Evolutionary conservation across 2,329 filamentous ascomycete genomes (phyloP).

Genomic region (Cordyceps tenuipes): DNA sequence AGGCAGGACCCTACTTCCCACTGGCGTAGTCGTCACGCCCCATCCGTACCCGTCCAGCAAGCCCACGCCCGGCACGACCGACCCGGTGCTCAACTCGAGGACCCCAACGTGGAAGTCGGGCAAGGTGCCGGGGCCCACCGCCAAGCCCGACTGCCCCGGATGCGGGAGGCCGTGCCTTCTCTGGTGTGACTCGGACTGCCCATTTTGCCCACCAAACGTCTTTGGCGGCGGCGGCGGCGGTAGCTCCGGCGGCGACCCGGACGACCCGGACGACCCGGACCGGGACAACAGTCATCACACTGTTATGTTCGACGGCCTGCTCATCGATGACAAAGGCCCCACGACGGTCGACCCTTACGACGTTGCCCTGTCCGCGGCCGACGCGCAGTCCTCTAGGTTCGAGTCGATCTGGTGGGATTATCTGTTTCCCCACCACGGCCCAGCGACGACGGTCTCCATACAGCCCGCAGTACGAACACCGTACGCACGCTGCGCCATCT

Average conservation of each 20-base stretch:
- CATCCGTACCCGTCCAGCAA: constrained; percentile 3
- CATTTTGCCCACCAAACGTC: constrained; percentile 6
- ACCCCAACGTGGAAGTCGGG: constrained; percentile 2
- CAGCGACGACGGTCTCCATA: background rate
- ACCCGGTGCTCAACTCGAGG: constrained; percentile 5
- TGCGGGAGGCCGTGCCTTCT: constrained; percentile 2
- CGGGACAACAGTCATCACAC: background rate
- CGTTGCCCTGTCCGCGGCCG: background rate
- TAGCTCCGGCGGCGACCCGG: background rate
- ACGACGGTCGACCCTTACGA: background rate
- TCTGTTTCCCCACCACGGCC: background rate
- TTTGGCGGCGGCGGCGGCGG: background rate
- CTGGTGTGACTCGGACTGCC: constrained; percentile 9
- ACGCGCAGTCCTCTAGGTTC: background rate
- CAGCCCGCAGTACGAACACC: background rate
- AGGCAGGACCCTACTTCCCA: background rate
- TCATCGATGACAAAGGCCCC: background rate
- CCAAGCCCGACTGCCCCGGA: background rate
- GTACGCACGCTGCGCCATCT: background rate
- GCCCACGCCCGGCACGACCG: constrained; percentile 1
- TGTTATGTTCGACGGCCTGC: background rate
- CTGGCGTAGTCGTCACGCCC: background rate
- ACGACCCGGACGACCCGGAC: constrained; percentile 1
- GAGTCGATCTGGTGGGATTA: background rate
- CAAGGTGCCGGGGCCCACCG: background rate